phyloP scores from a whole-genome alignment of 768 basidiomycete species.

The Tylopilus balloui region DNA sequence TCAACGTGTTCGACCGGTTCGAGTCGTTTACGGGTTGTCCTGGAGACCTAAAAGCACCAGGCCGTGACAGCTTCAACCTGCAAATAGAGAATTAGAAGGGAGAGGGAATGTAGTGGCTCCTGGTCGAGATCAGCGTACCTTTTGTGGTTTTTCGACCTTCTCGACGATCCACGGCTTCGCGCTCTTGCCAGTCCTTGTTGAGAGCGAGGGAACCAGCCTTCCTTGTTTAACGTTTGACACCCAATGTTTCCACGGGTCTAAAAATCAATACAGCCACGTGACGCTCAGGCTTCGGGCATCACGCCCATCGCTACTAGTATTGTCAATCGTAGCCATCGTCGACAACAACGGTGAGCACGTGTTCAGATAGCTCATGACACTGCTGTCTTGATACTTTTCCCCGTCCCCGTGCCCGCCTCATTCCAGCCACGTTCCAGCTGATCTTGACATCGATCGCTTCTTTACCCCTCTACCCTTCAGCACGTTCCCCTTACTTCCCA shows the following conservation, averaged over 20 bases:
- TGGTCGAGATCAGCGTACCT: slow-evolving; percentile 38
- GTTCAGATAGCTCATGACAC: background rate
- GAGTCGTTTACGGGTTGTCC: slow-evolving; percentile 64
- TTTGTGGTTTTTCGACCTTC: slow-evolving; percentile 88
- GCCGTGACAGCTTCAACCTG: slow-evolving; percentile 90
- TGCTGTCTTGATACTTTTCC: background rate
- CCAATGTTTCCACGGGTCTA: slow-evolving; percentile 30
- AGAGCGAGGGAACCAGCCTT: slow-evolving; percentile 94
- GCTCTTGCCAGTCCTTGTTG: slow-evolving; percentile 89
- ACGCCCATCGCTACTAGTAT: background rate
- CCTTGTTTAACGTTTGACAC: slow-evolving; percentile 22
- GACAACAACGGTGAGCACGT: background rate
- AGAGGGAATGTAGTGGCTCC: slow-evolving; percentile 8
- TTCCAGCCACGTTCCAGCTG: slow-evolving; percentile 4
- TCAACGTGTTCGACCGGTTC: slow-evolving; percentile 89
- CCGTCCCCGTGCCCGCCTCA: slow-evolving; percentile 11
- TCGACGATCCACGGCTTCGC: slow-evolving; percentile 84
- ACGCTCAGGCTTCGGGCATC: too few species aligned
- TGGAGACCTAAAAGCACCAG: slow-evolving; percentile 59
- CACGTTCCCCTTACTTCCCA: slow-evolving; percentile 8
- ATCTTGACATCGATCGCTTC: background rate
- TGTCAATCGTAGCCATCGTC: background rate
- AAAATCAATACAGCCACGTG: slow-evolving; percentile 29
- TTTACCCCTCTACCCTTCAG: background rate
- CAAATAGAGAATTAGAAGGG: slow-evolving; percentile 5